phyloP scores from a whole-genome alignment of 768 basidiomycete species.

The Tricholoma flavovirens region DNA sequence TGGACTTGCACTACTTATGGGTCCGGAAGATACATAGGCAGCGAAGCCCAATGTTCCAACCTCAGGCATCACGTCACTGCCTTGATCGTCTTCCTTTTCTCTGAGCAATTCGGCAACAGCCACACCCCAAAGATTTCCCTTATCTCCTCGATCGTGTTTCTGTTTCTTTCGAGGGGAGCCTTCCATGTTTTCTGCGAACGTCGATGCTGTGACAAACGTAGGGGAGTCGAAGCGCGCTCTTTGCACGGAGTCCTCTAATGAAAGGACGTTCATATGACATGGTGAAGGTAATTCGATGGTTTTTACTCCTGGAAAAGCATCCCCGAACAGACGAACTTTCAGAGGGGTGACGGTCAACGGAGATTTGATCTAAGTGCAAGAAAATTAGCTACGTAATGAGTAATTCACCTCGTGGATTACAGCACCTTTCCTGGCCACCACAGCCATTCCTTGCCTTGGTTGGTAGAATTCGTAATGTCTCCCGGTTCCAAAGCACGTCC shows the following conservation, averaged over 20 bases:
- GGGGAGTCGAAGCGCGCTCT: conserved; percentile 38
- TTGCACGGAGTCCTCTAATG: conserved; percentile 25
- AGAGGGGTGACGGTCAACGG: conserved; percentile 13
- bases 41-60: conserved; percentile 18
- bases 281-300: conserved; percentile 28
- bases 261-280: conserved; percentile 35
- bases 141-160: conserved; percentile 27
- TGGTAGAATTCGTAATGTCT: conserved; percentile 14
- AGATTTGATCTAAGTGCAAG: conserved; percentile 15
- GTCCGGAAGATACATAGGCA: conserved; percentile 4
- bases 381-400: conserved; percentile 3
- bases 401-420: conserved; percentile 9
- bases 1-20: conserved; percentile 4
- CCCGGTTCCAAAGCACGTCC: conserved; percentile 30
- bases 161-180: conserved; percentile 42
- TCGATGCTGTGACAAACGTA: conserved; percentile 23
- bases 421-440: conserved; percentile 76
- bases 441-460: conserved; percentile 24
- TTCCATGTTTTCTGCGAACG: conserved; percentile 6
- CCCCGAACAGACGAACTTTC: conserved; percentile 24
- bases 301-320: conserved; percentile 18
- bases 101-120: conserved; percentile 44
- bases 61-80: conserved; percentile 43
- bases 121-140: conserved; percentile 38
- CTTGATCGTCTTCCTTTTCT: conserved; percentile 28